Conservation (phyloP, 345 rosid genomes). For the Arabidopsis suecica region DNA sequence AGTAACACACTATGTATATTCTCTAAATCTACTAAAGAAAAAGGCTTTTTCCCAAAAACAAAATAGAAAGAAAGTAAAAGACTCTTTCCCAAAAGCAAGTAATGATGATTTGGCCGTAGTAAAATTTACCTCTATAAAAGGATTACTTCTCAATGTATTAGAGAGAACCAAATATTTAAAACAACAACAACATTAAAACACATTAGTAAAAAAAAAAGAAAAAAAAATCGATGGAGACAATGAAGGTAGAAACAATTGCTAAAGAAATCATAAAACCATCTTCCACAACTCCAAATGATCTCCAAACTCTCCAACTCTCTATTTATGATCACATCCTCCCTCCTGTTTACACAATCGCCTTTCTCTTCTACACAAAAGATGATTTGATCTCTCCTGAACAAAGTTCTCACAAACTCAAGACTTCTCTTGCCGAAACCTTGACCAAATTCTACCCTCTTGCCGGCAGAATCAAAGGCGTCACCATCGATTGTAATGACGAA, state of each 20-base stretch:
- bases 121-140: not conserved
- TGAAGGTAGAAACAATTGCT: conserved; percentile 21
- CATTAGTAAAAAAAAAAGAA: not conserved
- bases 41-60: not conserved
- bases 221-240: conserved; percentile 6
- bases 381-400: conserved; percentile 15
- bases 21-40: not conserved
- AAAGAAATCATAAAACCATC: conserved; percentile 40
- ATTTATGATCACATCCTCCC: conserved; percentile 21
- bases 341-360: conserved; percentile 10
- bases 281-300: conserved; percentile 23
- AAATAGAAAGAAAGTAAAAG: not conserved
- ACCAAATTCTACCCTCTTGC: conserved; percentile 58
- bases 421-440: conserved; percentile 55
- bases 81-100: not conserved
- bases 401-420: conserved; percentile 38
- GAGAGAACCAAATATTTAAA: not conserved
- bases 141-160: not conserved
- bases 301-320: conserved; percentile 30
- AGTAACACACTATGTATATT: not conserved
- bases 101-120: too few species aligned
- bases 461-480: conserved; percentile 50
- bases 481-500: conserved; percentile 51
- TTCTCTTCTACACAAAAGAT: conserved; percentile 30
- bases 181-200: not conserved